Conservation (phyloP, 768 basidiomycete species). For the Hypholoma sublateritium region DNA sequence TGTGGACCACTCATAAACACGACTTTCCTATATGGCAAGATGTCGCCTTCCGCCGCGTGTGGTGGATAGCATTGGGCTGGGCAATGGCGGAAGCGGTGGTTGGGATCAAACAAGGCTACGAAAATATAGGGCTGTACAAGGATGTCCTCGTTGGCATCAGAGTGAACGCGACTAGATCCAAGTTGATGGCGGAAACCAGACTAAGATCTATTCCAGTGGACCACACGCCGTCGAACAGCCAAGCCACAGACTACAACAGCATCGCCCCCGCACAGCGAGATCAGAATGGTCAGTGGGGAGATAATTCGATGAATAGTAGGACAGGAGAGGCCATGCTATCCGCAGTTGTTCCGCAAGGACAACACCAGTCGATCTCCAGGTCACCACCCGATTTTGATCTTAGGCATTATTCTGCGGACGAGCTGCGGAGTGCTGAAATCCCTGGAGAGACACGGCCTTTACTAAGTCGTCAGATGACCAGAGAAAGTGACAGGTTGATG, state of each 20-base stretch:
- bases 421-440: background rate
- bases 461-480: conserved; percentile 14
- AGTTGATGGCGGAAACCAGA: background rate
- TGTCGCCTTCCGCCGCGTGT: conserved; percentile 62
- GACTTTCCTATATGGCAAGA: conserved; percentile 53
- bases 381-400: conserved; percentile 7
- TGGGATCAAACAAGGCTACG: conserved; percentile 70
- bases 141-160: conserved; percentile 58
- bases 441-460: conserved; percentile 36
- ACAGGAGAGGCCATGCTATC: background rate
- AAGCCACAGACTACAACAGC: background rate
- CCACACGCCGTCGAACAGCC: conserved; percentile 3
- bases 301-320: background rate
- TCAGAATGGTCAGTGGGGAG: background rate
- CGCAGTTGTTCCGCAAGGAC: background rate
- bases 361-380: conserved; percentile 10
- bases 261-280: conserved; percentile 15
- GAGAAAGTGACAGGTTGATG: conserved; percentile 17
- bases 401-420: background rate
- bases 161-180: conserved; percentile 22
- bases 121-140: conserved; percentile 62
- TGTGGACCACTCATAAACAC: conserved; percentile 13
- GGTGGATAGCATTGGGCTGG: conserved; percentile 82
- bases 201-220: background rate
- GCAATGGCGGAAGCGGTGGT: conserved; percentile 67